A percentile compares a stretch with the other conserved stretches of the same genome.
Evolutionary conservation across 768 basidiomycete genomes (phyloP).

Genomic region (Plicaturopsis crispa): DNA sequence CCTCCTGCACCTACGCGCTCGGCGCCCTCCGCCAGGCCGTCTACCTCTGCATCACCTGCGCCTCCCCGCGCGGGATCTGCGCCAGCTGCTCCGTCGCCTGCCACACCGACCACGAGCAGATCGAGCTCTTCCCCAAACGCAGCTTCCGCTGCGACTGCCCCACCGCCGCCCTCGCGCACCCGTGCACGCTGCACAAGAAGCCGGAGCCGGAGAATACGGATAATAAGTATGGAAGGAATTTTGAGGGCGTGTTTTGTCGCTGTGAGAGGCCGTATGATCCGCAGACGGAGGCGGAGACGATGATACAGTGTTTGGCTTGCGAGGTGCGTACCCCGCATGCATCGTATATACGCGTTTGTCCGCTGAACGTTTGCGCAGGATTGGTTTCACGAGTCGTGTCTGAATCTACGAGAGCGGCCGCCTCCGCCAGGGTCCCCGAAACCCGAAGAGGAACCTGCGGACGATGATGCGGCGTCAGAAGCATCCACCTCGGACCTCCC

Average conservation of each 20-base stretch:
- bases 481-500: slow-evolving; percentile 60
- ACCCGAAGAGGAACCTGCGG: slow-evolving; percentile 7
- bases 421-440: slow-evolving; percentile 31
- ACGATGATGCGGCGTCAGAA: slow-evolving; percentile 48
- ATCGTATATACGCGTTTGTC: slow-evolving; percentile 3
- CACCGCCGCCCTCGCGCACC: slow-evolving; percentile 49
- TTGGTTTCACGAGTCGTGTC: slow-evolving; percentile 89
- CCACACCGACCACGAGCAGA: slow-evolving; percentile 79
- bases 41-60: slow-evolving; percentile 75
- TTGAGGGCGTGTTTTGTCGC: slow-evolving; percentile 62
- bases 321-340: slow-evolving; percentile 46
- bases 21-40: slow-evolving; percentile 67
- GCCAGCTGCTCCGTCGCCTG: slow-evolving; percentile 83
- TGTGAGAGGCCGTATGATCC: slow-evolving; percentile 69
- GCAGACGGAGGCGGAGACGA: slow-evolving; percentile 68
- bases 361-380: slow-evolving; percentile 39
- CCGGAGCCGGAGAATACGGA: slow-evolving; percentile 45
- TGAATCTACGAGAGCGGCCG: slow-evolving; percentile 68
- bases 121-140: slow-evolving; percentile 84
- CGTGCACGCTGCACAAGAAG: slow-evolving; percentile 55
- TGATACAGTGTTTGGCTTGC: slow-evolving; percentile 84
- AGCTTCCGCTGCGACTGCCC: slow-evolving; percentile 83
- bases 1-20: slow-evolving; percentile 54
- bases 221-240: slow-evolving; percentile 74
- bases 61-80: slow-evolving; percentile 62